Evolutionary conservation across 2,329 filamentous ascomycete species (phyloP).

Genomic region (Paecilomyces niveus): DNA sequence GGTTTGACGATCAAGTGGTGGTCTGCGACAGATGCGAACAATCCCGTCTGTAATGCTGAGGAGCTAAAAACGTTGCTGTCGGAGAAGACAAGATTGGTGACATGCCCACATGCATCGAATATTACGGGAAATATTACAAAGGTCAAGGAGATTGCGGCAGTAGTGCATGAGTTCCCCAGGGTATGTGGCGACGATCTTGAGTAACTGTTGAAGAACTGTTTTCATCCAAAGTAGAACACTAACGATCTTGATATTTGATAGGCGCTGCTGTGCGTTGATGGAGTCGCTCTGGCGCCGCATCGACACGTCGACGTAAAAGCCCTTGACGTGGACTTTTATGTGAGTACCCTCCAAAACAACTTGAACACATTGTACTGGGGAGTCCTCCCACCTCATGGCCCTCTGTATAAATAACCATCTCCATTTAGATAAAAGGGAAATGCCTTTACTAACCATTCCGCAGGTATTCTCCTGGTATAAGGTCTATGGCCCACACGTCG

Average conservation of each 20-base stretch:
- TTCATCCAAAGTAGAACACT: background rate
- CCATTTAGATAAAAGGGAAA: no score
- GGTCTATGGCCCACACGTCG: slow-evolving; percentile 69
- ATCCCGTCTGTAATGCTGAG: slow-evolving; percentile 53
- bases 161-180: slow-evolving; percentile 38
- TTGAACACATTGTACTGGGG: no score
- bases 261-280: slow-evolving; percentile 65
- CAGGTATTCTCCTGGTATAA: slow-evolving; percentile 73
- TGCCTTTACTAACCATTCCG: background rate
- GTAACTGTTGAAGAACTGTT: no score
- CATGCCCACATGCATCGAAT: slow-evolving; percentile 68
- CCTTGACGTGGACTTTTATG: slow-evolving; percentile 66
- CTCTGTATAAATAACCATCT: no score
- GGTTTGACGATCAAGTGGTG: slow-evolving; percentile 64
- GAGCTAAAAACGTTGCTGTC: slow-evolving; percentile 55
- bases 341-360: slow-evolving; percentile 10
- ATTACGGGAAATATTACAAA: slow-evolving; percentile 63
- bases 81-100: slow-evolving; percentile 59
- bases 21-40: slow-evolving; percentile 43
- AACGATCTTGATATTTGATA: slow-evolving; percentile 1
- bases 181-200: slow-evolving; percentile 4
- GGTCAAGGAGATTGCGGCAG: slow-evolving; percentile 26
- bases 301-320: slow-evolving; percentile 60
- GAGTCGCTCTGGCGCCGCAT: slow-evolving; percentile 70
- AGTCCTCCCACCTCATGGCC: no score